Conservation (phyloP, 129 eudicot genomes). For the Rutidosis leptorrhynchoides region DNA sequence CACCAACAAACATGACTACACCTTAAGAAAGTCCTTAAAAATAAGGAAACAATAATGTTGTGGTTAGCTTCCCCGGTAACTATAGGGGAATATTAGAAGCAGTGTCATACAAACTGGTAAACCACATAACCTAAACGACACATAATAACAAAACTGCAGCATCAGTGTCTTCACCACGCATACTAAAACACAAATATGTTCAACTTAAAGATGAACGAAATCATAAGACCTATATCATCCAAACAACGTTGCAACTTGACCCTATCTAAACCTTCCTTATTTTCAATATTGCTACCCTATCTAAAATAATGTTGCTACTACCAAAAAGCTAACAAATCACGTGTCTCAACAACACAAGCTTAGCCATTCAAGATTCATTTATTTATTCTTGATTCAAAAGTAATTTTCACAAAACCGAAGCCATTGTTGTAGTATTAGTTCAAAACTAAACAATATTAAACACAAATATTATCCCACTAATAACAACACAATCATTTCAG, state of each 20-base stretch:
- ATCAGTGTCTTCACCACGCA: neutral
- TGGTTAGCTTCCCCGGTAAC: neutral
- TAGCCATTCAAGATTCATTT: conserved; percentile 4
- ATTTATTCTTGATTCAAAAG: neutral
- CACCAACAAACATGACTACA: conserved; percentile 9
- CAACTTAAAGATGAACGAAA: too few species aligned
- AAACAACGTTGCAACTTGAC: neutral
- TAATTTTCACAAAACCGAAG: neutral
- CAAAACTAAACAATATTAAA: neutral
- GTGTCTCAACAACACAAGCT: neutral
- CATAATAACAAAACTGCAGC: neutral
- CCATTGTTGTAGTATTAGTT: neutral
- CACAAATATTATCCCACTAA: neutral
- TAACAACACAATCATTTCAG: neutral
- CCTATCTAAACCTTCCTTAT: neutral
- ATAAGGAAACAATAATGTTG: neutral
- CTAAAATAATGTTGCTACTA: neutral
- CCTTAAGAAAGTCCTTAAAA: neutral
- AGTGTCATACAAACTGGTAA: conserved; percentile 3
- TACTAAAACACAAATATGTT: neutral
- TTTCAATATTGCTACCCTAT: too few species aligned
- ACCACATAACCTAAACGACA: conserved; percentile 1
- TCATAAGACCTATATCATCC: neutral
- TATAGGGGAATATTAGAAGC: neutral
- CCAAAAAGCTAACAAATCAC: conserved; percentile 13